These are phyloP conservation scores for Tolypocladium amazonense DNA, from an alignment of 2,329 filamentous ascomycete species.

Conservation along the genomic window DNA sequence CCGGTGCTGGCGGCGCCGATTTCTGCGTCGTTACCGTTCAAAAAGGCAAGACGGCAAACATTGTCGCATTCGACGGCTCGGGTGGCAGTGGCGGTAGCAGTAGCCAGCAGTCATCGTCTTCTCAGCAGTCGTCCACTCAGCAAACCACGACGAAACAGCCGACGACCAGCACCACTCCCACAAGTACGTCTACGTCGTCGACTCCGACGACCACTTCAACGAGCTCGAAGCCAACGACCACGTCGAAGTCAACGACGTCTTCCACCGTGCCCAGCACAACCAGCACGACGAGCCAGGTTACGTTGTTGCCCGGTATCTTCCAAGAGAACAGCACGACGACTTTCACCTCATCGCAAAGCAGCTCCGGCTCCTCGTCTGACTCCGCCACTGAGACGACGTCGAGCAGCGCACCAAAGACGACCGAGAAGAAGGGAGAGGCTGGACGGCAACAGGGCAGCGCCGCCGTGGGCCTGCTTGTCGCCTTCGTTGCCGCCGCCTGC, in stretches of 20 bases:
- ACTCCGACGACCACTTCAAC: background rate
- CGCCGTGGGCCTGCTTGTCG: slow-evolving; percentile 43
- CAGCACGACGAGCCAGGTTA: slow-evolving; percentile 9
- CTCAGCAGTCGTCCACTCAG: background rate
- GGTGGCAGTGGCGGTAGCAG: slow-evolving; percentile 15
- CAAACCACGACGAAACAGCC: background rate
- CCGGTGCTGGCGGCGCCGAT: slow-evolving; percentile 55
- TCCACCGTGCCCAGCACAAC: slow-evolving; percentile 5
- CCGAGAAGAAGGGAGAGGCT: slow-evolving; percentile 32
- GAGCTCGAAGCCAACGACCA: background rate
- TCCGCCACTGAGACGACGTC: slow-evolving; percentile 14
- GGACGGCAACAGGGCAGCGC: slow-evolving; percentile 37
- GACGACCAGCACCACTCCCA: background rate
- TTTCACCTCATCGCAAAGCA: slow-evolving; percentile 3
- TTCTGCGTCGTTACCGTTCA: slow-evolving; percentile 73
- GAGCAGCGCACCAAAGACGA: slow-evolving; percentile 19
- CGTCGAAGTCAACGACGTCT: background rate
- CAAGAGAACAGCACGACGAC: slow-evolving; percentile 35
- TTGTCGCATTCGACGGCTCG: slow-evolving; percentile 49
- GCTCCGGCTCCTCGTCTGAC: slow-evolving; percentile 1
- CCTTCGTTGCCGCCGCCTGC: slow-evolving; percentile 41
- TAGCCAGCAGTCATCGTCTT: slow-evolving; percentile 5
- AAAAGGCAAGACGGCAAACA: slow-evolving; percentile 53
- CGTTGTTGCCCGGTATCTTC: slow-evolving; percentile 38
- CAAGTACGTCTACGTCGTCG: background rate